Evolutionary conservation across 371 early-diverging fungal genomes (phyloP), one percentile per base, ranked within the genome.

Genomic region (Mortierella sp.): DNA sequence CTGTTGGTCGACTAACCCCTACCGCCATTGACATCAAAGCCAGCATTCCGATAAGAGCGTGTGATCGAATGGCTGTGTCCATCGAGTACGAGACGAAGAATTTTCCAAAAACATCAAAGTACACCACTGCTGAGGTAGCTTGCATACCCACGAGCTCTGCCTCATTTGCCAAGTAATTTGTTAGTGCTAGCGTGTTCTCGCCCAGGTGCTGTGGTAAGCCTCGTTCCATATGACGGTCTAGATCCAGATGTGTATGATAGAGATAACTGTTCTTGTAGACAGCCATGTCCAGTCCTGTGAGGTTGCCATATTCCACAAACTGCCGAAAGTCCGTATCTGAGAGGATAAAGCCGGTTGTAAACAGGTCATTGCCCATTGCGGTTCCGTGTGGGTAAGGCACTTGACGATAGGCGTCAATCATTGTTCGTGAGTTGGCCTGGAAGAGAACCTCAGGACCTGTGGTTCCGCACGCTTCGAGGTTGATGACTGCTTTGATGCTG

Each of bases 301-400:
- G 64, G 46, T 87, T 86, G 28, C 89, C 92, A 54, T 92, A 85
- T 28, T 87, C 83, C 26, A 90, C 88, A 81, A 92, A 93, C 56
- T 90, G 90, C 56, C 91, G 78, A 67, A 86, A 93, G 64, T 93
- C 93, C 6, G 93, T 93, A 64, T 93, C 93, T 9, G 86, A 86
- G 14, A 90, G 58, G 30, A 93, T 83, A 26, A 93, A 59, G 2
- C 93, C 93, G 0, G 91, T 90, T 4, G 86, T 80, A 69, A 91
- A 93, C 6, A 93, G 82, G 60, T 93, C 93, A 64, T 90, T 91
- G 19, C 88, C 88, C 44, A 89, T 75, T 6, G 89, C 90, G 6
- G 86, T 86, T 9, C 90, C 93, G 55, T 92, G 92, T 7, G 91
- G 91, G 48, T 87, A 84, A 32, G 90, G 90, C 0, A 83, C 92